Conservation (phyloP, 2,329 filamentous ascomycete species). For the Xylariales sp. region DNA sequence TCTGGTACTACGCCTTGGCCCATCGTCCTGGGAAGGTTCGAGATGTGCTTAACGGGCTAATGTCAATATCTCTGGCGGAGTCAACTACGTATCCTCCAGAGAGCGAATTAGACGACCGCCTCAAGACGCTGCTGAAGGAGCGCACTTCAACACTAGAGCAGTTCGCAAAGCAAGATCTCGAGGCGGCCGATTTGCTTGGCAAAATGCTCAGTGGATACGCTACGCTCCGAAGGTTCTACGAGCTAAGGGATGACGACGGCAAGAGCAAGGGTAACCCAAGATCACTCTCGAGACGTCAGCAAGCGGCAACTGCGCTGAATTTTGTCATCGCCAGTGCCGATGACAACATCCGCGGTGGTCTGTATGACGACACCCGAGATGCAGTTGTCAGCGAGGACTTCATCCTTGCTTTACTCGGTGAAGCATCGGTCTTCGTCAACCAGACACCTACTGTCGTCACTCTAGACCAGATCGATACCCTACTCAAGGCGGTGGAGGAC, state of each 20-base stretch:
- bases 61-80: conserved; percentile 80
- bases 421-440: conserved; percentile 73
- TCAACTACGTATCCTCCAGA: conserved; percentile 74
- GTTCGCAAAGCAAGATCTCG: conserved; percentile 69
- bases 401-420: conserved; percentile 75
- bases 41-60: conserved; percentile 79
- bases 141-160: conserved; percentile 67
- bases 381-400: conserved; percentile 87
- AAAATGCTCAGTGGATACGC: conserved; percentile 89
- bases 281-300: conserved; percentile 58
- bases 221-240: conserved; percentile 84
- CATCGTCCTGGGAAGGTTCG: conserved; percentile 75
- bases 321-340: conserved; percentile 83
- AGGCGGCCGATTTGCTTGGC: conserved; percentile 78
- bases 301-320: conserved; percentile 68
- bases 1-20: conserved; percentile 87
- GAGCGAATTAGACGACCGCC: conserved; percentile 66
- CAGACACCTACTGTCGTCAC: conserved; percentile 52
- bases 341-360: conserved; percentile 84
- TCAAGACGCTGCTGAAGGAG: conserved; percentile 64
- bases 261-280: conserved; percentile 30
- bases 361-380: conserved; percentile 77
- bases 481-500: conserved; percentile 57
- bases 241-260: conserved; percentile 78
- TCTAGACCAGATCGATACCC: conserved; percentile 65